Evolutionary conservation across 148 eudicot genomes (phyloP).

Genomic region (Vaccinium vitisidaea): DNA sequence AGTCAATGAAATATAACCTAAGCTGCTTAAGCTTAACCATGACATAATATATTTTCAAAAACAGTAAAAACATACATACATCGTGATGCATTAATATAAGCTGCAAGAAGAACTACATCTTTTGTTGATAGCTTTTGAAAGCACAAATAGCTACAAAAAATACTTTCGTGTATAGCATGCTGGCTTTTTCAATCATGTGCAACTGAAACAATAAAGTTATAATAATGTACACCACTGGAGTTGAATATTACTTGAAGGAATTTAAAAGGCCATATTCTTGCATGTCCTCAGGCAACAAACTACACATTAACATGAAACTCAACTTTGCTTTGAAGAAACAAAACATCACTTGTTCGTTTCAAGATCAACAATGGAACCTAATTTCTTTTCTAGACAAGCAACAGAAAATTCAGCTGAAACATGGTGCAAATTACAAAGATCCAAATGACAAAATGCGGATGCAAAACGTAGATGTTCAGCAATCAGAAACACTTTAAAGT

Average conservation of each 20-base stretch:
- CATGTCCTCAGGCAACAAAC: conserved; percentile 5
- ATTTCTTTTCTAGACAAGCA: background rate
- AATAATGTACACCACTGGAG: background rate
- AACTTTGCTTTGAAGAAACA: background rate
- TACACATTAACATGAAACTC: background rate
- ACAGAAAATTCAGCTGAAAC: background rate
- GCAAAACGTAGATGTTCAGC: background rate
- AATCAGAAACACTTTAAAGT: background rate
- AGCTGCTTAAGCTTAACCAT: background rate
- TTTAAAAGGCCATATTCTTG: background rate
- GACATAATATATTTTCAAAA: background rate
- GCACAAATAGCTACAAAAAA: background rate
- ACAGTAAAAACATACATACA: background rate
- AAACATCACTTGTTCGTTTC: background rate
- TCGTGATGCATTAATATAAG: background rate
- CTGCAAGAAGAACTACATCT: background rate
- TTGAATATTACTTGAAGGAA: background rate
- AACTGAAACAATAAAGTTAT: background rate
- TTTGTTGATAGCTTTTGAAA: background rate
- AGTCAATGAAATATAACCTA: background rate
- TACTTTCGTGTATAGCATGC: background rate
- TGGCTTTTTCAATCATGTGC: background rate
- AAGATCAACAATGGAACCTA: background rate
- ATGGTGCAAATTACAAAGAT: background rate
- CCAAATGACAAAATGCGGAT: background rate